Evolutionary conservation across 2,329 filamentous ascomycete genomes (phyloP), one percentile per base, ranked within the genome.

Genomic region (Claviceps maximensis): DNA sequence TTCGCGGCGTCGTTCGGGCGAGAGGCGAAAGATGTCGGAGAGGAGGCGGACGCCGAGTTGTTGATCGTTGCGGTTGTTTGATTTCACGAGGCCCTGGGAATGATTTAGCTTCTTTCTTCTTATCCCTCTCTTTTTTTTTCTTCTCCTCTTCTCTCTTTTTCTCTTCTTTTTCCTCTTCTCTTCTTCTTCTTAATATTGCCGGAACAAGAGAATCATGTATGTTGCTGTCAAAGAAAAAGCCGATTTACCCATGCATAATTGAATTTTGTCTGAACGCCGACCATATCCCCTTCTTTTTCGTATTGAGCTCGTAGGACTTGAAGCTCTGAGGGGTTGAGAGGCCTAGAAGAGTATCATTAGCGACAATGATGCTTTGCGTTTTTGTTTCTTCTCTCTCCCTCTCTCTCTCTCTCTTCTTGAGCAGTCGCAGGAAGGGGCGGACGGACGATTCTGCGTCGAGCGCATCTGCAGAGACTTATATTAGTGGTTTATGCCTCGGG

Each of bases 181-280:
- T 42, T 10, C 40, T 21, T 41, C 19, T 4, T 41, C 8, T 19
- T 17, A 17, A 3, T 21, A 41, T 21, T 41, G 8, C 10, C 19
- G 40, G 15, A 41, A n/a, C 8, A 41, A 19, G 19, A 13, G 40
- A 21, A 3, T 41, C 17, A 21, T 41, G n/a, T n/a, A n/a, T n/a
- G n/a, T n/a, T n/a, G n/a, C n/a, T n/a, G n/a, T n/a, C n/a, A n/a
- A n/a, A 10, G 25, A 7, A 10, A 31, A 19, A 31, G 45, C 4
- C 3, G 2, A 47, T 7, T 44, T 80, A 95, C 89, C 93, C 93
- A 98, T 66, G 93, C 91, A 70, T 91, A 97, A 82, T 98, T 98
- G 80, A 98, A 98, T 69, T 97, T 97, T 57, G 93, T 98, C 71
- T 98, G 93, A 42, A 98, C 81, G 55, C 91, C 90, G 56, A 95